Evolutionary conservation across 768 basidiomycete genomes (phyloP).

Genomic region (Pisolithus albus): DNA sequence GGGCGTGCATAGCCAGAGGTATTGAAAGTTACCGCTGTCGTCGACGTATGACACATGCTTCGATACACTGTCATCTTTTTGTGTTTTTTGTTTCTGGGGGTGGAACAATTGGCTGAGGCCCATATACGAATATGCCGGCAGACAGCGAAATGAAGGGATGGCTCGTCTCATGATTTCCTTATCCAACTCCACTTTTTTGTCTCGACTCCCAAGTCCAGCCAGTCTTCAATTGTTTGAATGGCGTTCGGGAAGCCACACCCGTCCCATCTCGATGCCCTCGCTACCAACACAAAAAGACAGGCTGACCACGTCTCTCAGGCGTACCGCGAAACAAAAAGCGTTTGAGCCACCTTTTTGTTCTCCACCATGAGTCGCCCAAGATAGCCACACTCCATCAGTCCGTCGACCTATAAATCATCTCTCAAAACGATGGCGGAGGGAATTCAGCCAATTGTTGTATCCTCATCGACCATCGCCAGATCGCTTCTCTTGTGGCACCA

Average conservation of each 20-base stretch:
- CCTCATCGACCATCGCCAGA: slow-evolving; percentile 12
- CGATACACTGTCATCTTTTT: too few species aligned
- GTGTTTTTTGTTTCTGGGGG: too few species aligned
- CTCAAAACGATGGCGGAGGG: slow-evolving; percentile 24
- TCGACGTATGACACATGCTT: too few species aligned
- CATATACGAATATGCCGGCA: too few species aligned
- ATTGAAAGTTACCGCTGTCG: too few species aligned
- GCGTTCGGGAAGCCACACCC: slow-evolving; percentile 20
- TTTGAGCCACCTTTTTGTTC: slow-evolving; percentile 27
- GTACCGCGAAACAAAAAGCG: slow-evolving; percentile 25
- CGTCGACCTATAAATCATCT: slow-evolving; percentile 30
- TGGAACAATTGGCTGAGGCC: too few species aligned
- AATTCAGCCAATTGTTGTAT: slow-evolving; percentile 16
- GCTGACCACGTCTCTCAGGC: slow-evolving; percentile 17
- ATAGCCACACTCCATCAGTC: slow-evolving; percentile 29
- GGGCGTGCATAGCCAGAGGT: too few species aligned
- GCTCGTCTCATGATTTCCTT: too few species aligned
- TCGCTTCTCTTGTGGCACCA: slow-evolving; percentile 1
- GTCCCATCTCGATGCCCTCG: slow-evolving; percentile 25
- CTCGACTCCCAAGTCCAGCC: too few species aligned
- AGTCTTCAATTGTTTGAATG: slow-evolving; percentile 27
- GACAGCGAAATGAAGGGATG: too few species aligned
- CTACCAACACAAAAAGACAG: slow-evolving; percentile 31
- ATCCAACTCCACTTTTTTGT: too few species aligned
- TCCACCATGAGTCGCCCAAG: slow-evolving; percentile 26